Base-by-base conservation (phyloP, 2,329 filamentous ascomycete genomes). In the Fusarium pseudograminearum region DNA sequence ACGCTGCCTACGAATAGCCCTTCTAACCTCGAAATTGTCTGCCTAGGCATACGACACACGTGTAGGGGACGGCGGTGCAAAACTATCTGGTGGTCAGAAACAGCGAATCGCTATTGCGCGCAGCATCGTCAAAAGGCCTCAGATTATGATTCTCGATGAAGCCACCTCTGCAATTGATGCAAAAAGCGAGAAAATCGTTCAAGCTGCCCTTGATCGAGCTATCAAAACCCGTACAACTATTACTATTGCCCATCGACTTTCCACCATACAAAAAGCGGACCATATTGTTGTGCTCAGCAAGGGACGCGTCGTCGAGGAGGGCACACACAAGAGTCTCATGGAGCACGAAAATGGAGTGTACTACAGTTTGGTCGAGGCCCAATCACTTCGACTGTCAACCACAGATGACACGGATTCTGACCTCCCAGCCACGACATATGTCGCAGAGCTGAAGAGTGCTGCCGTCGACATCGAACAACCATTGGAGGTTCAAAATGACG, bases 121-220 rank as follows among this genome's bases (percentile, higher is more conserved):
- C 4, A 86, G 85, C 0, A 77, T 89, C 10, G 78, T 88, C 4
- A 80, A 85, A 3, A 81, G 82, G 9, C 86, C 86, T 3, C 82
- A 83, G 5, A 89, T 93, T 50, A 79, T 93, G 4, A 86, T 93
- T 15, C 81, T 90, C 7, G 90, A 91, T 68, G 90, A 91, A 78
- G 89, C 89, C 2, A 91, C 89, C 0, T 87, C 85, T 26, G 86
- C 88, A 2, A 71, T 82, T 38, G 79, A 82, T 40, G 76, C 78
- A 7, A 70, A 62, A 50, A 71, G 78, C 9, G 79, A 82, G 31
- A 78, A 77, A 36, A 76, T 80, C 1, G 85, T 88, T 24, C 83
- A 85, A 69, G 71, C 70, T 2, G 79, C 80, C 2, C 75, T 85
- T 7, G 77, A 80, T 65, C 62, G 73, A 60, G 70, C 82, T 61